Evolutionary conservation across 2,329 filamentous ascomycete genomes (phyloP).

Genomic region (Microdochium paspali): DNA sequence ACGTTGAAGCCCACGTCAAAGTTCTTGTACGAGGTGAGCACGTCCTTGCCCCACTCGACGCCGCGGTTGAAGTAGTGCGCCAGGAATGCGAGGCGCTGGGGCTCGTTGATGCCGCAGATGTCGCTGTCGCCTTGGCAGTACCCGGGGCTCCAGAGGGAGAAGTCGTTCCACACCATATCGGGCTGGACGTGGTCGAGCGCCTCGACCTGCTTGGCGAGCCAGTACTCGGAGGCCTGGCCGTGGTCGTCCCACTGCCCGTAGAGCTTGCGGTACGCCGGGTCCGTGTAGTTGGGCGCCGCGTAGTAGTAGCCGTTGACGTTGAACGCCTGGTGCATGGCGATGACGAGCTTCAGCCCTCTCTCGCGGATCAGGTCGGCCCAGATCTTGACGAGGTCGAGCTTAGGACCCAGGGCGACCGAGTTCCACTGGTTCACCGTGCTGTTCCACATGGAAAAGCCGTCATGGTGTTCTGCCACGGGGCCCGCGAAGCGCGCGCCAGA

Average conservation of each 20-base stretch:
- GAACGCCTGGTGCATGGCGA: constrained; percentile 10
- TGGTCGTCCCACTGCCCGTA: constrained; percentile 4
- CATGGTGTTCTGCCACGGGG: constrained; percentile 7
- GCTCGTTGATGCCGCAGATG: constrained; percentile 5
- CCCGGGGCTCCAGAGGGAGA: constrained; percentile 7
- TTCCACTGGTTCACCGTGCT: constrained; percentile 9
- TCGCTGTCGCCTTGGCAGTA: constrained; percentile 3
- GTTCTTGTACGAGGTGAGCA: constrained; percentile 9
- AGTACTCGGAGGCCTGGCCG: constrained; percentile 5
- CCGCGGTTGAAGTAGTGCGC: constrained; percentile 10
- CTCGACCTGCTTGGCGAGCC: constrained; percentile 7
- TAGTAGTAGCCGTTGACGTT: constrained; percentile 9
- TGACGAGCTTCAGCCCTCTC: constrained; percentile 6
- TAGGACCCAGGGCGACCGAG: constrained; percentile 3
- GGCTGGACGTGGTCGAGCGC: constrained; percentile 7
- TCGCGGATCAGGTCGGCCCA: constrained; percentile 5
- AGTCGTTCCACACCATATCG: constrained; percentile 9
- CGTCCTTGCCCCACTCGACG: constrained; percentile 8
- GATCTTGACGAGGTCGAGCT: constrained; percentile 6
- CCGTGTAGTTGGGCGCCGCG: constrained; percentile 4
- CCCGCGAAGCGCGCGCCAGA: constrained; percentile 6
- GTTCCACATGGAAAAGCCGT: constrained; percentile 8
- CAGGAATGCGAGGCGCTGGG: constrained; percentile 5
- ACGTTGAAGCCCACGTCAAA: constrained; percentile 6
- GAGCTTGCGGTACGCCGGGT: constrained; percentile 6